Conservation (phyloP, 192 early-diverging fungal genomes). For the Coemansia sp. region DNA sequence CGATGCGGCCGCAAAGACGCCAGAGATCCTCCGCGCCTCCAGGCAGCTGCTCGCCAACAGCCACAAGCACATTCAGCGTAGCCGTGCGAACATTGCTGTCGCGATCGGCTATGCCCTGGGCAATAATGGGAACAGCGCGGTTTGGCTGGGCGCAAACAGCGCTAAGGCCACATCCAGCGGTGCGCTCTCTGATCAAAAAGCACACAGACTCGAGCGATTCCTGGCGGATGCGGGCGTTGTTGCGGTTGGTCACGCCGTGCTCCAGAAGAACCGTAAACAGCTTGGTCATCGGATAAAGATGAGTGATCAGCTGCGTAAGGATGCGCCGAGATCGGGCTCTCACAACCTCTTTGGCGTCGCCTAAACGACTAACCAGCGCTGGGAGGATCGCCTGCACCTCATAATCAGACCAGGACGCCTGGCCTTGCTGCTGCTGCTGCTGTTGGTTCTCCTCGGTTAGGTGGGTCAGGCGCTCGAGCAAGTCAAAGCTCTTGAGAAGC, state of each 20-base stretch:
- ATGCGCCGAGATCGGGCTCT: slow-evolving; percentile 62
- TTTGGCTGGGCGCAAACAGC: slow-evolving; percentile 55
- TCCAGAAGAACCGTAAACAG: slow-evolving; percentile 70
- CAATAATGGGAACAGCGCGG: slow-evolving; percentile 71
- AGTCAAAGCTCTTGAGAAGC: slow-evolving; percentile 77
- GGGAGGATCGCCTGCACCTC: slow-evolving; percentile 79
- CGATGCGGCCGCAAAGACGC: slow-evolving; percentile 65
- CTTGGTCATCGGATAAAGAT: slow-evolving; percentile 76
- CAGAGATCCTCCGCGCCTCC: slow-evolving; percentile 68
- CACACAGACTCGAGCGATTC: slow-evolving; percentile 82
- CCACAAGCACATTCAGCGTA: slow-evolving; percentile 66
- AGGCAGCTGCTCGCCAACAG: slow-evolving; percentile 67
- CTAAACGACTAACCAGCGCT: slow-evolving; percentile 59
- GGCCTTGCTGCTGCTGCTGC: slow-evolving; percentile 16
- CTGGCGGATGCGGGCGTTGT: slow-evolving; percentile 73
- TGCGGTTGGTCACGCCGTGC: slow-evolving; percentile 62
- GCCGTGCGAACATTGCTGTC: slow-evolving; percentile 81
- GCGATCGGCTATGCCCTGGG: slow-evolving; percentile 70
- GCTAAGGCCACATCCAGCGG: slow-evolving; percentile 34
- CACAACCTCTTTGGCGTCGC: slow-evolving; percentile 83
- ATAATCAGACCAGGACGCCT: slow-evolving; percentile 64
- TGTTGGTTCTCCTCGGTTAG: slow-evolving; percentile 63
- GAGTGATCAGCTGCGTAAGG: slow-evolving; percentile 68
- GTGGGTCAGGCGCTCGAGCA: slow-evolving; percentile 69
- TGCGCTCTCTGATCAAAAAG: slow-evolving; percentile 62